Evolutionary conservation across 495 filamentous ascomycete species (phyloP), one percentile per base, ranked within the genome.

Genomic region (Annulohypoxylon stygium): DNA sequence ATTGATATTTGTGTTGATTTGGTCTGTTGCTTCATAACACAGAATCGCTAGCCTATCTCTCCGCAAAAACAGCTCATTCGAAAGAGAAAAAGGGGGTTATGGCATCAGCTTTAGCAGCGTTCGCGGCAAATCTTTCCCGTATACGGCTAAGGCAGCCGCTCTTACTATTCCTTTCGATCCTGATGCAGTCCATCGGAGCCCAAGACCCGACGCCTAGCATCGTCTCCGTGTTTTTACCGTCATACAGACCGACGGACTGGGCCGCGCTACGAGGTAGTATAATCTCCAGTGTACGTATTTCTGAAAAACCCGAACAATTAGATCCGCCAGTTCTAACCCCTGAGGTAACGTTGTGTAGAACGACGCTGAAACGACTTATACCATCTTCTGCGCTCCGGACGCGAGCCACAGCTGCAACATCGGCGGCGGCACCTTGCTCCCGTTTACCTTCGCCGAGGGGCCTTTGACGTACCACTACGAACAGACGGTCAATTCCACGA

Each of bases 371-470:
- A 82, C 82, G 10, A 62, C 75, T 14, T 84, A 81, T 58, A 83
- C 81, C 20, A 72, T 83, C 23, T 84, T 84, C 64, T 84, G 82
- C 59, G 80, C 76, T 11, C 73, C 78, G 11, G 48, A 76, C 30
- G 69, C 67, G 8, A 70, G 73, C 25, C 58, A 39, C 8, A 50
- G 43, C 14, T 72, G 69, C 50, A 6, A 45, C 1, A 68, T 73
- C 41, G 54, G n/a, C n/a, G 65, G 58, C 58, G 39, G 37, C 60
- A 30, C 18, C 26, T 10, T 47, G 20, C 4, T 67, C 55, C 80
- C 81, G 33, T 83, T 83, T 66, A 72, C 79, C 11, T 80, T 84
- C 41, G 75, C 73, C 14, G 78, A 83, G 66, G 82, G 81, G 0
- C 78, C 81, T 2, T 60, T 45, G 30, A 83, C 80, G 0, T 60